A percentile compares a stretch with the other conserved stretches of the same genome.
Evolutionary conservation across 495 filamentous ascomycete species (phyloP).

Genomic region (Filosporella fistucella): DNA sequence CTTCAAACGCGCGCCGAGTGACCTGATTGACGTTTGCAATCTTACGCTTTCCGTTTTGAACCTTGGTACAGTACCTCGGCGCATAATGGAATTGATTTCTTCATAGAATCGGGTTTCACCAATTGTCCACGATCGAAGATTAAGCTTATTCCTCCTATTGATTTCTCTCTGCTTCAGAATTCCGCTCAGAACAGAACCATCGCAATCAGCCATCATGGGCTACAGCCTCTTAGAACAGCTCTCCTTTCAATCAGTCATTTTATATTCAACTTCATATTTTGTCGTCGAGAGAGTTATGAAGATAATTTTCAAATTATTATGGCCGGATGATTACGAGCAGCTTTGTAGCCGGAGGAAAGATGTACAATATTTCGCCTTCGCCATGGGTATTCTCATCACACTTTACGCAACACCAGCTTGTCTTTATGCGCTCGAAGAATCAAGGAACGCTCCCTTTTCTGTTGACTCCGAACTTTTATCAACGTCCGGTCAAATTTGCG

Average conservation of each 20-base stretch:
- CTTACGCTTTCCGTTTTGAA: too few relatives aligned
- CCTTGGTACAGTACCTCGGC: too few relatives aligned
- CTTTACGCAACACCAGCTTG: neutral
- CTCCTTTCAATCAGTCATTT: neutral
- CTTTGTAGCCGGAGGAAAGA: neutral
- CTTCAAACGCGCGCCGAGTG: too few relatives aligned
- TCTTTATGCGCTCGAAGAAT: neutral
- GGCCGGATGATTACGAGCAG: neutral
- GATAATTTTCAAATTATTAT: neutral
- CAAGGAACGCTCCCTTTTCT: neutral
- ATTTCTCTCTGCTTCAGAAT: too few relatives aligned
- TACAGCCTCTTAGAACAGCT: too few relatives aligned
- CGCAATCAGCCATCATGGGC: too few relatives aligned
- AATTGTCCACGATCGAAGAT: too few relatives aligned
- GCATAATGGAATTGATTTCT: too few relatives aligned
- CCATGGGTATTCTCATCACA: conserved; percentile 3
- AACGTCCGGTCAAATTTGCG: neutral
- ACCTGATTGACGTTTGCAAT: too few relatives aligned
- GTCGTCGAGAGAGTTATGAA: neutral
- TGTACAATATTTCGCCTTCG: conserved; percentile 2
- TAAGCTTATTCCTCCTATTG: too few relatives aligned
- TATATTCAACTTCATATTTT: neutral
- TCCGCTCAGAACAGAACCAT: too few relatives aligned
- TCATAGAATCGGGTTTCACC: too few relatives aligned
- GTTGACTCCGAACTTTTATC: neutral